Base-by-base conservation (phyloP, 768 basidiomycete genomes). In the Termitomyces titanicus region DNA sequence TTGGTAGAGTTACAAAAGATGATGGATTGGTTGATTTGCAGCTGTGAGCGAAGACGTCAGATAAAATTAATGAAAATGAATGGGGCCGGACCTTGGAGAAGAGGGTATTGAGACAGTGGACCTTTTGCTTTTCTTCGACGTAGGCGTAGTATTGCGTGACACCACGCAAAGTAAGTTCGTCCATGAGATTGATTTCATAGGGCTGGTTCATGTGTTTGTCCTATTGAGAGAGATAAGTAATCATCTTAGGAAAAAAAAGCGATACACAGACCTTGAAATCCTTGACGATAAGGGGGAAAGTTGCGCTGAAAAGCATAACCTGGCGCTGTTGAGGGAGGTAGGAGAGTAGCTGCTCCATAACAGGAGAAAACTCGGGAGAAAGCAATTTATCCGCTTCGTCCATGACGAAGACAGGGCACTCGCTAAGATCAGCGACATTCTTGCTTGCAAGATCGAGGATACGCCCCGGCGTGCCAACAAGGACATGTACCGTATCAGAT, bases 1-100 rank as follows among this genome's bases (percentile, higher is more conserved):
- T 98, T 97, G 66, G 96, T 99, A 61, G 96, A 98, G 80, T 99
- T 99, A 77, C 96, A 99, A 76, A 99, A 99, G 69, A 99, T 99
- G 75, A 99, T 98, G 56, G 96, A 98, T 76, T 99, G 96, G 76
- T 99, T 99, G 80, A 99, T 99, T 95, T 98, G 96, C 48, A 99
- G 85, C 93, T 98, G 68, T 12, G 55, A 54, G 45, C 39, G 18
- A 18, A 47, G 29, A 58, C 56, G 46, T 49, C 54, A 27, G 24
- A 34, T 15, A 15, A 37, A 35, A 3, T 39, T n/a, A 12, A 33
- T 15, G 34, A 44, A 25, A 56, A 18, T 20, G 31, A 34, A 34
- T 5, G 31, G 7, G 18, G 29, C 61, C 76, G 55, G 51, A 94
- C 94, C 82, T 98, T 98, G 65, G 94, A 96, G 82, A 98, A 98